Evolutionary conservation across 257 asterid genomes (phyloP), one percentile per base, ranked within the genome.

Genomic region (Salvia rosmarinus): DNA sequence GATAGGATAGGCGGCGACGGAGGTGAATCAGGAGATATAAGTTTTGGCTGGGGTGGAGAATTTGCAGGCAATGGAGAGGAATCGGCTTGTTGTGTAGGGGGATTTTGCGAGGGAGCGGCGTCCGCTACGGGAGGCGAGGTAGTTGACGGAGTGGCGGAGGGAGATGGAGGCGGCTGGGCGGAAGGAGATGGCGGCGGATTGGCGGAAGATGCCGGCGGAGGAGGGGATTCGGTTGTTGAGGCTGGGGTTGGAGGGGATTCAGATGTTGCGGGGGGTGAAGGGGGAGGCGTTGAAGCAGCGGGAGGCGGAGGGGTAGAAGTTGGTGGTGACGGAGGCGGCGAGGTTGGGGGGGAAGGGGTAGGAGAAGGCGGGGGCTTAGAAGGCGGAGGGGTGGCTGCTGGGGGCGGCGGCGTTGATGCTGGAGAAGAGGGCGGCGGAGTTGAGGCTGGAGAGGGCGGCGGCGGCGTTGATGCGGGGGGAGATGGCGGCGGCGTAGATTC

Each of bases 41-140:
- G 14, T 8, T 37, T 35, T 16, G 77, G 82, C 11, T 80, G 79
- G 2, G 83, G 82, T 11, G 84, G 81, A 47, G 80, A 35, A 56
- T 54, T 20, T 1, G 34, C 54, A 7, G 71, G 40, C n/a, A 67
- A 44, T 3, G 80, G 80, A 50, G 81, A 81, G 6, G 85, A 54
- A 9, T 21, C 37, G 0, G 54, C 60, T 1, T 20, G 13, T 5
- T 30, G 1, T 3, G 76, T 70, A 1, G 78, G 70, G n/a, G 70
- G 51, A 28, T 51, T 25, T n/a, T 17, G 58, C 44, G 70, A 39
- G 0, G 74, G 43, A 25, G 79, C 1, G 56, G 64, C 28, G 3
- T 42, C 9, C 20, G 4, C 9, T 8, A n/a, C 0, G 0, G 83
- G 59, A 6, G 70, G 56, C 14, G 80, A 59, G 16, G 79, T n/a